Conservation (phyloP, 495 filamentous ascomycete genomes). For the Pyrenula aspistea region DNA sequence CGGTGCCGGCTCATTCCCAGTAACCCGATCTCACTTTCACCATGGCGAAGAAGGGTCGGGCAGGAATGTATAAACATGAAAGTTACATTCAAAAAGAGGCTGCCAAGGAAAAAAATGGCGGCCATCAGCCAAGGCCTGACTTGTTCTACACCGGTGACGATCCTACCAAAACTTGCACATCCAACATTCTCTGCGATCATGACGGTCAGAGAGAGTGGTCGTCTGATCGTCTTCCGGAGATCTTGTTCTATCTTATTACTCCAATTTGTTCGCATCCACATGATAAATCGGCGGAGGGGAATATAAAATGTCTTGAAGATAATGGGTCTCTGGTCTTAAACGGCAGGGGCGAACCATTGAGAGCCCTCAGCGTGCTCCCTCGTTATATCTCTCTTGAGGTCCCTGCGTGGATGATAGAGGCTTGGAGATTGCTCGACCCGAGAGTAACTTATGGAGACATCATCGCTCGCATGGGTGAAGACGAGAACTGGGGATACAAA, state of each 20-base stretch:
- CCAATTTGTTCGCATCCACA: neutral
- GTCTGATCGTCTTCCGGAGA: slow-evolving; percentile 9
- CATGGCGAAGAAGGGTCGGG: neutral
- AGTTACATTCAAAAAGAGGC: neutral
- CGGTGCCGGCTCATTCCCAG: too few relatives aligned
- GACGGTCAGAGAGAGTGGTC: slow-evolving; percentile 9
- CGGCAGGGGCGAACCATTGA: neutral
- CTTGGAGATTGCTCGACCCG: slow-evolving; percentile 13
- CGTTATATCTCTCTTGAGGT: slow-evolving; percentile 10
- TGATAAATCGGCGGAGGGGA: neutral
- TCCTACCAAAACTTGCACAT: neutral
- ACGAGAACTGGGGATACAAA: neutral
- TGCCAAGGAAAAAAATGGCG: slow-evolving; percentile 1
- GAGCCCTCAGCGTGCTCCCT: slow-evolving; percentile 6
- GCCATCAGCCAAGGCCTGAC: slow-evolving; percentile 10
- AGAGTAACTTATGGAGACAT: slow-evolving; percentile 11
- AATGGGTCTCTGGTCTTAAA: neutral
- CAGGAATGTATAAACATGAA: neutral
- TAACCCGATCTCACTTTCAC: too few relatives aligned
- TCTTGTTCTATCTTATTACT: slow-evolving; percentile 9
- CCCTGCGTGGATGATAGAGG: slow-evolving; percentile 13
- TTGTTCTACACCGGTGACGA: slow-evolving; percentile 3
- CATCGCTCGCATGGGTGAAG: slow-evolving; percentile 8
- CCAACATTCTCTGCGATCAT: neutral
- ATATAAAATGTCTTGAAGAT: slow-evolving; percentile 1